Conservation (phyloP, 2,329 filamentous ascomycete genomes). For the Cercospora janseana region DNA sequence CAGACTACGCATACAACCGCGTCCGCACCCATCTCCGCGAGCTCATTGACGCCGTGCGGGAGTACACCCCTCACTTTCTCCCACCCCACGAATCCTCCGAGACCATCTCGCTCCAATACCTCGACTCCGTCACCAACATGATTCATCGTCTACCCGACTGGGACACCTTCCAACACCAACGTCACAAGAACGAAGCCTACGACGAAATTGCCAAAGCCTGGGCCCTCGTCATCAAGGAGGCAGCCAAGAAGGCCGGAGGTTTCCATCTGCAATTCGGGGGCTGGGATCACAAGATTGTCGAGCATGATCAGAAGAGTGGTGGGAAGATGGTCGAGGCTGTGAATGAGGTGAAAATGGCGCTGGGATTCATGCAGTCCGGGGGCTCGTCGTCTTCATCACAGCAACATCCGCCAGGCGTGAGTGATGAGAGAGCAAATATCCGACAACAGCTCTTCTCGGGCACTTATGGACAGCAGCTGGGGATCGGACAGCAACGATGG, state of each 20-base stretch:
- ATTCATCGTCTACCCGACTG: constrained; percentile 88
- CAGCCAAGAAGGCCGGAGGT: constrained; percentile 84
- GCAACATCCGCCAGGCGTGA: constrained; percentile 27
- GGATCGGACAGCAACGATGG: constrained; percentile 45
- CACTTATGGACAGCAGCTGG: constrained; percentile 52
- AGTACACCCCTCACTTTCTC: constrained; percentile 94
- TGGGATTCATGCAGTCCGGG: constrained; percentile 75
- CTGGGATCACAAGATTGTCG: constrained; percentile 84
- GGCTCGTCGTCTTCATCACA: constrained; percentile 31
- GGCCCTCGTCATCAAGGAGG: constrained; percentile 86
- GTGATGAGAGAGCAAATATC: constrained; percentile 47
- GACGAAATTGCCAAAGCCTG: constrained; percentile 94
- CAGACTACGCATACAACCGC: constrained; percentile 93
- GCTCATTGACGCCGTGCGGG: constrained; percentile 82
- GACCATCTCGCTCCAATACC: constrained; percentile 78
- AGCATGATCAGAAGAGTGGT: constrained; percentile 83
- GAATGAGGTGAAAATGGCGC: constrained; percentile 66
- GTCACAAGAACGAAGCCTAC: constrained; percentile 93
- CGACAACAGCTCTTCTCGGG: constrained; percentile 48
- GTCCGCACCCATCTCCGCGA: constrained; percentile 77
- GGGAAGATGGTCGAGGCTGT: constrained; percentile 79
- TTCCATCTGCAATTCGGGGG: constrained; percentile 85
- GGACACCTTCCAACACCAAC: constrained; percentile 82
- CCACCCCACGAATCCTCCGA: constrained; percentile 85
- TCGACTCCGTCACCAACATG: constrained; percentile 85